These are phyloP conservation scores for Arxiozyma heterogenica DNA, from an alignment of 1,139 yeast genomes.

Conservation along the genomic window DNA sequence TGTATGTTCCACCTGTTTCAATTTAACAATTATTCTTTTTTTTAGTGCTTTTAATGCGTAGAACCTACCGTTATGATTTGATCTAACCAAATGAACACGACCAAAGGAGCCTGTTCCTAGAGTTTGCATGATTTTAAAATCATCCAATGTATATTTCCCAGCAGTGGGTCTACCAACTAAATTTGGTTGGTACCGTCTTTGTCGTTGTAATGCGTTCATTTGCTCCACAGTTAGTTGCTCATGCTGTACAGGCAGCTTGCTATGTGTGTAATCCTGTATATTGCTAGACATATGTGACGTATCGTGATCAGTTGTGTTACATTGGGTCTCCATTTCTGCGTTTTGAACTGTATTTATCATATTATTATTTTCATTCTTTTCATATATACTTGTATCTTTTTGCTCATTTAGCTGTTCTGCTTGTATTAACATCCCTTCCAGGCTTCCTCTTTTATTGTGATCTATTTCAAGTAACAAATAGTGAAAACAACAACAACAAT, in stretches of 20 bases:
- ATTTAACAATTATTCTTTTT: slow-evolving; percentile 79
- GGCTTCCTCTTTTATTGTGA: too few relatives aligned
- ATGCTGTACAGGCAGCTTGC: background rate
- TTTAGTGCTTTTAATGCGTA: slow-evolving; percentile 90
- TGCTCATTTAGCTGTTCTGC: too few relatives aligned
- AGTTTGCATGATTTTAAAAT: slow-evolving; percentile 84
- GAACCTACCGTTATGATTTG: slow-evolving; percentile 84
- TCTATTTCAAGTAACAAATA: too few relatives aligned
- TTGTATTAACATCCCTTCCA: too few relatives aligned
- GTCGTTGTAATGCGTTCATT: slow-evolving; percentile 1
- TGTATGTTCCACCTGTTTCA: slow-evolving; percentile 96
- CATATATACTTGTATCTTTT: too few relatives aligned
- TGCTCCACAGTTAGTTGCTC: background rate
- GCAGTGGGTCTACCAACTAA: slow-evolving; percentile 7
- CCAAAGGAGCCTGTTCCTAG: slow-evolving; percentile 97
- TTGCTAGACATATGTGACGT: background rate
- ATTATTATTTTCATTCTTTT: too few relatives aligned
- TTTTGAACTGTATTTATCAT: too few relatives aligned
- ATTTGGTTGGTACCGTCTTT: slow-evolving; percentile 2
- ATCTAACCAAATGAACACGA: slow-evolving; percentile 82
- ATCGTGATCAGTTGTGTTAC: background rate
- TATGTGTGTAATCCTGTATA: background rate
- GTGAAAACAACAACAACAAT: too few relatives aligned
- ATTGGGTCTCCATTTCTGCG: too few relatives aligned
- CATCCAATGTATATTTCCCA: slow-evolving; percentile 53